Conservation (phyloP, 352 stramenopile genomes). For the Phytophthora cactorum region DNA sequence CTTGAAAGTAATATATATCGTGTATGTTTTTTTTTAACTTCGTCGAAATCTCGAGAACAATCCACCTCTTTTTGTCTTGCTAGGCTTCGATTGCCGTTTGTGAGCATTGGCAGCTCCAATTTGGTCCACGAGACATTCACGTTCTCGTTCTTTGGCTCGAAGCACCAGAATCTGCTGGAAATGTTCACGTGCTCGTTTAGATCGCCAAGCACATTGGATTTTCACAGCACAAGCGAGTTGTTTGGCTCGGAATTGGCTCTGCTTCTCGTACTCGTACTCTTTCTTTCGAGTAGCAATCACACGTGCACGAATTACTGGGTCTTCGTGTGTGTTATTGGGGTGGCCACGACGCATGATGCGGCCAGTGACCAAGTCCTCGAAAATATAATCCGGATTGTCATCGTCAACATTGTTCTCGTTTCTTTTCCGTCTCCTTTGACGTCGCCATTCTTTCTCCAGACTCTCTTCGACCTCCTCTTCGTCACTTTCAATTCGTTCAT, state of each 20-base stretch:
- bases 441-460: slow-evolving; percentile 27
- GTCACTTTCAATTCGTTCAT: slow-evolving; percentile 41
- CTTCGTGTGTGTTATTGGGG: slow-evolving; percentile 25
- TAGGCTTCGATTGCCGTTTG: slow-evolving; percentile 10
- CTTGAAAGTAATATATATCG: slow-evolving; percentile 43
- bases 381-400: slow-evolving; percentile 50
- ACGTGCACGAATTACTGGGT: slow-evolving; percentile 32
- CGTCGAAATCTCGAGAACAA: slow-evolving; percentile 26
- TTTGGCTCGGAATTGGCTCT: slow-evolving; percentile 47
- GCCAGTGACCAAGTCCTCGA: slow-evolving; percentile 61
- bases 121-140: slow-evolving; percentile 42
- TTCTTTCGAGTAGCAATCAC: slow-evolving; percentile 54
- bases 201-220: slow-evolving; percentile 81
- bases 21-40: slow-evolving; percentile 21
- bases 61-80: slow-evolving; percentile 19
- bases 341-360: slow-evolving; percentile 39
- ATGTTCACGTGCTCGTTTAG: slow-evolving; percentile 61
- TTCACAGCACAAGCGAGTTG: slow-evolving; percentile 61
- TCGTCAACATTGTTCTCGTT: slow-evolving; percentile 12
- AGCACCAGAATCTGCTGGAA: slow-evolving; percentile 67
- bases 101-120: slow-evolving; percentile 29
- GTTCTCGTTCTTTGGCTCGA: slow-evolving; percentile 70
- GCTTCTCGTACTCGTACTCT: slow-evolving; percentile 41
- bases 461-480: slow-evolving; percentile 41
- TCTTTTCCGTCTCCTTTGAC: slow-evolving; percentile 24